These are phyloP conservation scores for Viola odorata DNA, from an alignment of 345 rosid genomes.

Conservation along the genomic window DNA sequence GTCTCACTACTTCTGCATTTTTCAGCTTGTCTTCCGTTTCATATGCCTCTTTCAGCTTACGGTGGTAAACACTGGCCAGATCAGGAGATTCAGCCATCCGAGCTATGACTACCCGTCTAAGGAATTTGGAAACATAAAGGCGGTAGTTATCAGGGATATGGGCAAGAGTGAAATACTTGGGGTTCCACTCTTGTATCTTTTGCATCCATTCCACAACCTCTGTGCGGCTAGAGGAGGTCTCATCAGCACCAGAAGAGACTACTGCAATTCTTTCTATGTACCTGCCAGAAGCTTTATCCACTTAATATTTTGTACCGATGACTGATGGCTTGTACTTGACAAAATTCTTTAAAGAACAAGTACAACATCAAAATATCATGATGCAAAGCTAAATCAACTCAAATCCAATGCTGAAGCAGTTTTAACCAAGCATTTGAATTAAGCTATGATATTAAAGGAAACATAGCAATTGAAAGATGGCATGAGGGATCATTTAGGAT, in stretches of 20 bases:
- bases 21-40: slow-evolving; percentile 67
- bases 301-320: background rate
- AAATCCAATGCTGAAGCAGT: background rate
- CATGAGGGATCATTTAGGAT: background rate
- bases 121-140: slow-evolving; percentile 49
- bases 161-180: slow-evolving; percentile 62
- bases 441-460: background rate
- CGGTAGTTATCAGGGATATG: slow-evolving; percentile 50
- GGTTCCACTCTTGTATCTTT: slow-evolving; percentile 67
- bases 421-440: background rate
- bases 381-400: no score
- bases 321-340: background rate
- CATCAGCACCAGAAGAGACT: slow-evolving; percentile 44
- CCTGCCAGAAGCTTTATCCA: slow-evolving; percentile 31
- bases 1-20: slow-evolving; percentile 35
- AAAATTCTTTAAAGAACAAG: background rate
- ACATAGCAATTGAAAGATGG: background rate
- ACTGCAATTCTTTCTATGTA: slow-evolving; percentile 66
- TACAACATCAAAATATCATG: no score
- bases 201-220: slow-evolving; percentile 60
- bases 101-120: slow-evolving; percentile 49
- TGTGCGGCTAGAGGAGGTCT: slow-evolving; percentile 27
- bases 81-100: slow-evolving; percentile 51
- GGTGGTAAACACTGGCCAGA: slow-evolving; percentile 79
- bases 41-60: slow-evolving; percentile 63